Percentiles rank a stretch among this genome's conserved stretches.
These are phyloP conservation scores for Naumovozyma castellii DNA, from an alignment of 805 yeast species.

Conservation along the genomic window DNA sequence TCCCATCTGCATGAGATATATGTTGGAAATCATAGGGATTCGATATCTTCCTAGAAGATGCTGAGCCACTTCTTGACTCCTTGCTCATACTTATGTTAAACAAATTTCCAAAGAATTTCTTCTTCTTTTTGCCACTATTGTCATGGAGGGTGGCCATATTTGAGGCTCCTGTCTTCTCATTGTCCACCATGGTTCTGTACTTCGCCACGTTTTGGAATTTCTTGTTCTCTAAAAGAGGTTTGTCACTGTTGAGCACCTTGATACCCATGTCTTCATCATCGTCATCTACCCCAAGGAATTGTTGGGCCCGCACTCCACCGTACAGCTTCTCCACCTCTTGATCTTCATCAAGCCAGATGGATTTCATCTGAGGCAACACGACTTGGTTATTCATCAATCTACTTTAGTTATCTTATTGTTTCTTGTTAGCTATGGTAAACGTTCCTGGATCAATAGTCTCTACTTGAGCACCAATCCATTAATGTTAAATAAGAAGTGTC, in stretches of 20 bases:
- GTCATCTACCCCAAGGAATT: slow-evolving; percentile 16
- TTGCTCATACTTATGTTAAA: slow-evolving; percentile 3
- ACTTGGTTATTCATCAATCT: not conserved
- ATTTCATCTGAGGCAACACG: slow-evolving; percentile 30
- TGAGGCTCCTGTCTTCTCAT: not conserved
- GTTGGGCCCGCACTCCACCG: slow-evolving; percentile 23
- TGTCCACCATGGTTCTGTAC: not conserved
- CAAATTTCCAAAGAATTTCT: not conserved
- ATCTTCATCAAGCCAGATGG: slow-evolving; percentile 37
- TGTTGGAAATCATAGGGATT: slow-evolving; percentile 35
- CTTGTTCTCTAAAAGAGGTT: slow-evolving; percentile 27
- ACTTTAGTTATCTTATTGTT: too few relatives aligned
- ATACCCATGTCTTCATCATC: slow-evolving; percentile 25
- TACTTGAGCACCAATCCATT: too few relatives aligned
- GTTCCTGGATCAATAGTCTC: too few relatives aligned
- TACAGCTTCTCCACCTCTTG: slow-evolving; percentile 29
- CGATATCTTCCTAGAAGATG: slow-evolving; percentile 18
- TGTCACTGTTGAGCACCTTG: slow-evolving; percentile 29
- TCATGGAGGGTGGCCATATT: not conserved
- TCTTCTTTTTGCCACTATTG: not conserved
- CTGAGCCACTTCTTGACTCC: not conserved
- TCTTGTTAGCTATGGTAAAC: too few relatives aligned
- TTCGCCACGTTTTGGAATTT: slow-evolving; percentile 5
- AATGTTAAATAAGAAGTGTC: too few relatives aligned
- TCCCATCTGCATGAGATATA: slow-evolving; percentile 32